Evolutionary conservation across 495 filamentous ascomycete genomes (phyloP), one percentile per base, ranked within the genome.

Genomic region (Xylaria bambusicola): DNA sequence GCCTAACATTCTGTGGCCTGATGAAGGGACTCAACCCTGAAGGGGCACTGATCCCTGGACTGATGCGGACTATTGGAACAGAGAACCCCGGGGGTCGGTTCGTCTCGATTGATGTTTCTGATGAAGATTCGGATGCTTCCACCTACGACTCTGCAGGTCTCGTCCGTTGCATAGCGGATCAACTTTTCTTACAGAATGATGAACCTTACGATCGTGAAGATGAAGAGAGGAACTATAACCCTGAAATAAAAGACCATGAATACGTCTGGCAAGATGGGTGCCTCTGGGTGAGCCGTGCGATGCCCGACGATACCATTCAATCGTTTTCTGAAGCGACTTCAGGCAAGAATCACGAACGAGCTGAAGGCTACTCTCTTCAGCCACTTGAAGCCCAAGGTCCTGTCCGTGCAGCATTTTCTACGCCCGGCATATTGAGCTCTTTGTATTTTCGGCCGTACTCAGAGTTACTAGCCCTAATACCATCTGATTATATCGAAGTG

Each of bases 401-500:
- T 52, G 47, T 68, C 3, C 17, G 50, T 0, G 58, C 58, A 3
- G 54, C 36, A 7, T 59, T 69, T 15, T 50, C 40, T 15, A 62
- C 48, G 3, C 56, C 64, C 1, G 66, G 69, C 6, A 7, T 62
- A 10, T 58, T 72, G 13, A 59, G 52, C 20, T 65, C 53, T 0
- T 23, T 74, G 8, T 63, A 66, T 36, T 72, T 67, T 23, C 9
- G 31, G 20, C 52, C 60, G 5, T 53, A 65, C 31, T 12, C 27
- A 10, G 60, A 62, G 6, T n/a, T 42, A 2, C 36, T n/a, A n/a
- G 13, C 33, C 7, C 20, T 61, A 6, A 38, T 66, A 7, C 61
- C 53, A 3, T 17, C 12, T 6, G 62, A 52, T 24, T 49, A 64
- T 7, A 64, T 82, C 38, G 70, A 80, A 20, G 58, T 82, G 18